Percentiles rank a stretch among this genome's conserved stretches.
Evolutionary conservation across 2,329 filamentous ascomycete genomes (phyloP).

Genomic region (Ophiostoma sp.): DNA sequence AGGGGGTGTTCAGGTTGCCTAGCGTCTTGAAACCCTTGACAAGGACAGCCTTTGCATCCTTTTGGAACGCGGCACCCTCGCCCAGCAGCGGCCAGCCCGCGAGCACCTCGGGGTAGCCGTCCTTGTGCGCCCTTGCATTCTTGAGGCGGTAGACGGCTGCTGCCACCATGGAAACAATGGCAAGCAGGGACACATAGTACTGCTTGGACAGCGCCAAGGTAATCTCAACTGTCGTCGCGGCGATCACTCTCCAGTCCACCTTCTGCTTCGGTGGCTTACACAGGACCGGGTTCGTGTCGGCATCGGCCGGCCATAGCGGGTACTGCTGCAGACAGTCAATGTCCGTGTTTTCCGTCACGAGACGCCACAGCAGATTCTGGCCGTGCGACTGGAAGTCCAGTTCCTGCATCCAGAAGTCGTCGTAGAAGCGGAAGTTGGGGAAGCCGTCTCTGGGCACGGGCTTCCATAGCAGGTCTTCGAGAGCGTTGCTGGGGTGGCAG

Average conservation of each 20-base stretch:
- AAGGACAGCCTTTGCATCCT: neutral
- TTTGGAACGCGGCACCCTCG: neutral
- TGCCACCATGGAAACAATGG: too few relatives aligned
- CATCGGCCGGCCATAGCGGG: constrained; percentile 24
- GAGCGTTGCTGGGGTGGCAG: constrained; percentile 26
- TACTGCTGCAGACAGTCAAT: constrained; percentile 24
- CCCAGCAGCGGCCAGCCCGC: neutral
- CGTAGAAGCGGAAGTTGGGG: constrained; percentile 25
- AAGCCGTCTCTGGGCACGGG: constrained; percentile 17
- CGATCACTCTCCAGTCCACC: neutral
- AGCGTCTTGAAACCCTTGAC: neutral
- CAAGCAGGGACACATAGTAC: neutral
- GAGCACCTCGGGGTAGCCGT: neutral
- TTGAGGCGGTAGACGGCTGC: too few relatives aligned
- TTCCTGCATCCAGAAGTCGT: constrained; percentile 24
- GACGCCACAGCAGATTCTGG: constrained; percentile 25
- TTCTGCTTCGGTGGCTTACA: neutral
- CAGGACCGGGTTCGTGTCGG: constrained; percentile 20
- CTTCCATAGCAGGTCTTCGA: constrained; percentile 26
- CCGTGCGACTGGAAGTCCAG: constrained; percentile 25
- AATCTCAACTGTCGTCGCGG: neutral
- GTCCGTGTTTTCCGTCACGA: constrained; percentile 25
- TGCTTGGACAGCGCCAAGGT: neutral
- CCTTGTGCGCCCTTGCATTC: neutral
- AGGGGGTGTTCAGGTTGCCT: constrained; percentile 9